Conservation (phyloP, 2,329 filamentous ascomycete genomes). For the Phaeosphaeria sp. region DNA sequence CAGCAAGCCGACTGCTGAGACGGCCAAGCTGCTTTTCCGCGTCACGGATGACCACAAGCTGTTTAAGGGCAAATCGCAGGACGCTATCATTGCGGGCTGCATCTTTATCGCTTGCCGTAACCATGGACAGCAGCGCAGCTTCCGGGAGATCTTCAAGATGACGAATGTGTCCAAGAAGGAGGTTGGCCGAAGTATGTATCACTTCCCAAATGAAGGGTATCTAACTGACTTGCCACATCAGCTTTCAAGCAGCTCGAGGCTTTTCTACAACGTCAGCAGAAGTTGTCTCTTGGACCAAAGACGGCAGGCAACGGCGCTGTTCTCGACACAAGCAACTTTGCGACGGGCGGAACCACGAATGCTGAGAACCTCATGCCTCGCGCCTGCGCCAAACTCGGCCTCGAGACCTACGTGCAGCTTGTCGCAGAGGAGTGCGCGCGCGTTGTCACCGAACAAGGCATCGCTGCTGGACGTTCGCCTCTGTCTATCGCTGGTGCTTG, state of each 20-base stretch:
- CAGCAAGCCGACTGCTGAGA: conserved; percentile 80
- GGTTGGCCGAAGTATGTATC: conserved; percentile 71
- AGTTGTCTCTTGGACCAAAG: conserved; percentile 30
- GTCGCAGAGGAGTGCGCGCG: conserved; percentile 81
- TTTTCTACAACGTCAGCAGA: conserved; percentile 75
- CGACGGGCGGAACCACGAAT: conserved; percentile 69
- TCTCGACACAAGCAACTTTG: conserved; percentile 64
- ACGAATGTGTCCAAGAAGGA: conserved; percentile 97
- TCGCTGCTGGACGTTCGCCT: conserved; percentile 89
- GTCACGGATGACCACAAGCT: conserved; percentile 89
- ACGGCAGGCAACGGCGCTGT: conserved; percentile 49
- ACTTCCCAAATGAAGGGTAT: not conserved
- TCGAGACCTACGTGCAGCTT: conserved; percentile 77
- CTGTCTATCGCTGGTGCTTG: conserved; percentile 93
- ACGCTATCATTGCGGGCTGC: conserved; percentile 92
- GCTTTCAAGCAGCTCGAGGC: conserved; percentile 90
- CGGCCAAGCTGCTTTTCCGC: conserved; percentile 95
- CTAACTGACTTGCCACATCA: not conserved
- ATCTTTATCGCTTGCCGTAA: conserved; percentile 98
- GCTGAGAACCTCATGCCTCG: conserved; percentile 86
- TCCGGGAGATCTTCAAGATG: conserved; percentile 91
- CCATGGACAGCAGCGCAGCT: conserved; percentile 84
- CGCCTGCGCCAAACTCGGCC: conserved; percentile 83
- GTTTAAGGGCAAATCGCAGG: conserved; percentile 94
- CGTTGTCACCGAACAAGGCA: conserved; percentile 76